Base-by-base conservation (phyloP, 345 rosid genomes). In the Dimocarpus longan region DNA sequence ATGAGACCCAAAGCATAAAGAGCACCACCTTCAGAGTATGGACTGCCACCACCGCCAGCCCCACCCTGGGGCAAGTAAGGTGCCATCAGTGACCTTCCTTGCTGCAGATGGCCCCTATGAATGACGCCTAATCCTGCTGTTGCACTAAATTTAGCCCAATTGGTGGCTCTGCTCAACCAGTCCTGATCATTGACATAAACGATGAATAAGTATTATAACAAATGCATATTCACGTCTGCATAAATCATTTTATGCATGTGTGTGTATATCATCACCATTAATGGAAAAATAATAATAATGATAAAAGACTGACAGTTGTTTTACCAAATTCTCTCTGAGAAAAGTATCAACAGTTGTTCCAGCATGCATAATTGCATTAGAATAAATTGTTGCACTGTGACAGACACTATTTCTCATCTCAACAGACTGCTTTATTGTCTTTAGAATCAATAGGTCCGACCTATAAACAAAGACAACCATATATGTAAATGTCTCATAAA, bases 141-240 rank as follows among this genome's bases (percentile, higher is more conserved):
- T 22, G 99, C 99, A 90, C 98, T 97, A 85, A 97, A 97, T 86
- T 94, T 97, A 43, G 98, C 99, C 99, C 99, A 97, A 79, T 97
- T 97, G 78, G 99, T 94, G 56, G 98, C 99, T 84, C 98, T 93
- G 87, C 98, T 93, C 87, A 97, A 82, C 99, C 99, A 97, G 80
- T 97, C 99, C 99, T 97, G 91, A 79, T 37, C 76, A 70, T 74
- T 37, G 16, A 79, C 59, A 75, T 19, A 68, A 75, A 68, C 10
- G 37, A 32, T 37, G 77, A 74, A 28, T 81, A 46, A 21, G 22
- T 43, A 80, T 71, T 19, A 16, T 28, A 48, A 52, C 39, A 24
- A 37, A 39, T 3, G 8, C 24, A 3, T 2, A 13, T 60, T 21
- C 16, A 40, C 10, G 28, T 73, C 22, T 42, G 43, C 15, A 28